A percentile compares a stretch with the other conserved stretches of the same genome.
Evolutionary conservation across 129 eudicot genomes (phyloP).

Genomic region (Ambrosia artemisiifolia): DNA sequence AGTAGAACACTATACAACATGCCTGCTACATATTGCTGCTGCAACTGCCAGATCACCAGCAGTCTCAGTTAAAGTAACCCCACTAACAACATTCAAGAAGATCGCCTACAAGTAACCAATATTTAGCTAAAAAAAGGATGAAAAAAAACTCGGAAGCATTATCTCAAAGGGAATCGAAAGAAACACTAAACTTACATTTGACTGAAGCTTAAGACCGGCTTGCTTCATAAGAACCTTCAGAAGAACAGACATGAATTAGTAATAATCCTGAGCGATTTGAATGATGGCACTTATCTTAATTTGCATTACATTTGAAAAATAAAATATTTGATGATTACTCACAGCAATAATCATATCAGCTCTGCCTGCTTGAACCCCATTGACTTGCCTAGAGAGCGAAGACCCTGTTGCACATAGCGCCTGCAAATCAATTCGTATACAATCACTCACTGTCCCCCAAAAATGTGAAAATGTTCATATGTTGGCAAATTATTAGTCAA

Average conservation of each 20-base stretch:
- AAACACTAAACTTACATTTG: constrained; percentile 46
- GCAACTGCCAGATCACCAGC: constrained; percentile 97
- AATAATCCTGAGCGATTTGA: background rate
- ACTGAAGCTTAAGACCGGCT: constrained; percentile 89
- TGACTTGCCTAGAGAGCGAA: constrained; percentile 57
- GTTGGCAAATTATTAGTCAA: too few relatives aligned
- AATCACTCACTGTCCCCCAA: background rate
- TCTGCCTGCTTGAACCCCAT: constrained; percentile 74
- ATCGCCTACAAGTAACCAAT: constrained; percentile 44
- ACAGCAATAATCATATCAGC: constrained; percentile 96
- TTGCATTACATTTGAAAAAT: background rate
- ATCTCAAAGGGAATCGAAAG: too few relatives aligned
- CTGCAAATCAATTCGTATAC: constrained; percentile 36
- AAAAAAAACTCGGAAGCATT: background rate
- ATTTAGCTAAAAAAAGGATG: background rate
- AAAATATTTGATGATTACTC: constrained; percentile 32
- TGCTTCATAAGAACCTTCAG: constrained; percentile 91
- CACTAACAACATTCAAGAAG: constrained; percentile 78
- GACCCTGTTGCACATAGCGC: constrained; percentile 69
- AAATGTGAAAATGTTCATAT: background rate
- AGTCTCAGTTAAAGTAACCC: constrained; percentile 61
- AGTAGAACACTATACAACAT: constrained; percentile 11
- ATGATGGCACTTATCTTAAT: background rate
- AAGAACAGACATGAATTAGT: background rate
- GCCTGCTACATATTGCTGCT: constrained; percentile 98